Evolutionary conservation across 306 rosid species (phyloP), one percentile per base, ranked within the genome.

Genomic region (Prunus campanulata): DNA sequence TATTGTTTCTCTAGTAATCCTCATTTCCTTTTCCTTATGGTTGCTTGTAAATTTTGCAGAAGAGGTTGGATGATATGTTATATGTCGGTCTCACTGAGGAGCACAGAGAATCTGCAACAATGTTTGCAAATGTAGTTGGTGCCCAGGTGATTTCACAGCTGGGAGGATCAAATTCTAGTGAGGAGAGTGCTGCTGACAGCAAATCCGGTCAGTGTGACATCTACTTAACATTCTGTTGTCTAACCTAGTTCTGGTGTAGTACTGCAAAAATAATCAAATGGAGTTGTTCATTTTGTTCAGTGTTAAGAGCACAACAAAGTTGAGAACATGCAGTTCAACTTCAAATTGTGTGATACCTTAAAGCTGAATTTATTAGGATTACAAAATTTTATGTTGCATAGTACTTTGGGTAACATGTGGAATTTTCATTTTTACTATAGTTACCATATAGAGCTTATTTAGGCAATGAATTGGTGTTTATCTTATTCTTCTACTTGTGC

Each of bases 61-160:
- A 80, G 85, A 92, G 97, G 83, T 81, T 96, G 82, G 97, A 88
- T 42, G 79, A 81, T 77, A 96, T 96, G 98, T 79, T 96, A 84
- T 96, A 91, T 30, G 99, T 96, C 85, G 99, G 99, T 84, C 98
- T 96, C 79, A 96, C 99, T 51, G 98, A 93, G 84, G 93, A 96
- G 83, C 99, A 96, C 91, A 88, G 83, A 84, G 96, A 96, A 88
- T 96, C 99, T 78, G 99, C 98, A 9, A 87, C 93, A 2, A 87
- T 87, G 93, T 96, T 96, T 82, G 99, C 96, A 70, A 88, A 91
- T 75, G 92, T 92, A 70, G 99, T 96, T 74, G 98, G 97, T 61
- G 82, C 98, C 55, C 99, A 96, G 90, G 98, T 91, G 87, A 92
- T 96, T 83, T 89, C 99, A 75, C 97, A 92, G 89, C 88, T 86